Evolutionary conservation across 306 rosid genomes (phyloP).

Genomic region (Cucurbita maxima): DNA sequence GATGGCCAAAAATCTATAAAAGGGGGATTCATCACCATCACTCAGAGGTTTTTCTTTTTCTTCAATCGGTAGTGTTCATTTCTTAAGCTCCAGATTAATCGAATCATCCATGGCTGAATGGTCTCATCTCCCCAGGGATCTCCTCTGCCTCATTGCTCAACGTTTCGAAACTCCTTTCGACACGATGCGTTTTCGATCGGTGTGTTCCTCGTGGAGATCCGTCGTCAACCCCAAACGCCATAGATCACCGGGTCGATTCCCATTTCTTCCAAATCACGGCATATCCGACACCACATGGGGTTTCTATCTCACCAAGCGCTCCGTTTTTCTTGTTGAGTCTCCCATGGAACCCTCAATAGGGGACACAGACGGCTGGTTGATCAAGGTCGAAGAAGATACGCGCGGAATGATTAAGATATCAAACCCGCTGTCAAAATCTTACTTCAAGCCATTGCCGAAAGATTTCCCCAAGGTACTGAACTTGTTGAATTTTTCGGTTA

Average conservation of each 20-base stretch:
- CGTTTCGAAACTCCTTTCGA: constrained; percentile 24
- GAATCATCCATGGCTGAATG: constrained; percentile 33
- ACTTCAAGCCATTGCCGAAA: constrained; percentile 12
- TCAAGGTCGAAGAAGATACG: constrained; percentile 25
- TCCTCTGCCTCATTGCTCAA: constrained; percentile 26
- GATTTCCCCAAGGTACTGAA: constrained; percentile 26
- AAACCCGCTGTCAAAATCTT: constrained; percentile 31
- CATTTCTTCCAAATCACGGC: constrained; percentile 34
- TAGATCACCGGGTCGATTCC: constrained; percentile 20
- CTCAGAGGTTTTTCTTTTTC: neutral
- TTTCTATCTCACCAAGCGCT: constrained; percentile 37
- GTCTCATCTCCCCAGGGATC: constrained; percentile 50
- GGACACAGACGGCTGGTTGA: constrained; percentile 18
- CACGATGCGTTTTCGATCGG: constrained; percentile 44
- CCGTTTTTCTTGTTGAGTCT: constrained; percentile 16
- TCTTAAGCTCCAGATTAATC: neutral
- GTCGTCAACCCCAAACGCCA: constrained; percentile 19
- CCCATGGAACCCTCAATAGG: neutral
- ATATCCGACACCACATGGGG: constrained; percentile 21
- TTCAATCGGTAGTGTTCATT: neutral
- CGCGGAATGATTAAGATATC: constrained; percentile 11
- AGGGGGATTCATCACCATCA: neutral
- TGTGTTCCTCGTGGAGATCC: constrained; percentile 50
- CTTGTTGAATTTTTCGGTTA: constrained; percentile 9
- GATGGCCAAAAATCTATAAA: neutral